Percentiles rank a stretch among this genome's conserved stretches.
Evolutionary conservation across 2,329 filamentous ascomycete species (phyloP).

Genomic region (Penicillium sp.): DNA sequence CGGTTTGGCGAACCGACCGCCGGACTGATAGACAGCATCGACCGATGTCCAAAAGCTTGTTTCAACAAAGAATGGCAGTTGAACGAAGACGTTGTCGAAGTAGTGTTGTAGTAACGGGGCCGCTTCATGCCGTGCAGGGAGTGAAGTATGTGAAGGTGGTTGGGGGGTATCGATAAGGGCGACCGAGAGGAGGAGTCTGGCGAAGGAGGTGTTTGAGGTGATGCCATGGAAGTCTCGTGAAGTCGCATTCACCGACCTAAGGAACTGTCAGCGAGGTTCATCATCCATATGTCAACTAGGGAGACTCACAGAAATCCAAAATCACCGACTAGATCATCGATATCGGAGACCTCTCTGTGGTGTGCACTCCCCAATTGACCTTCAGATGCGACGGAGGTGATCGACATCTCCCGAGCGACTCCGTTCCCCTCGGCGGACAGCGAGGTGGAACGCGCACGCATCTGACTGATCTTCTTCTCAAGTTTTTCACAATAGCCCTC

Average conservation of each 20-base stretch:
- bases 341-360: constrained; percentile 74
- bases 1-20: constrained; percentile 60
- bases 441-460: constrained; percentile 34
- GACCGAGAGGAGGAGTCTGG: constrained; percentile 81
- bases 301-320: constrained; percentile 81
- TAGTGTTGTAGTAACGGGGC: constrained; percentile 77
- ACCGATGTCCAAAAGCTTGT: constrained; percentile 74
- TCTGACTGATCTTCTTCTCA: constrained; percentile 68
- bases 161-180: constrained; percentile 73
- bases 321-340: constrained; percentile 89
- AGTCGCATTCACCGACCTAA: constrained; percentile 83
- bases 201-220: constrained; percentile 87
- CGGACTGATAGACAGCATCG: constrained; percentile 76
- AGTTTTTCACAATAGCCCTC: constrained; percentile 88
- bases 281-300: neutral
- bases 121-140: constrained; percentile 72
- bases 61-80: constrained; percentile 83
- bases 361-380: constrained; percentile 41
- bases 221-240: constrained; percentile 91
- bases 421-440: constrained; percentile 28
- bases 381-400: constrained; percentile 34
- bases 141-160: constrained; percentile 56
- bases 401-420: constrained; percentile 36
- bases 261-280: neutral
- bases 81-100: constrained; percentile 74